Evolutionary conservation across 768 basidiomycete genomes (phyloP).

Genomic region (Calvatia gigantea): DNA sequence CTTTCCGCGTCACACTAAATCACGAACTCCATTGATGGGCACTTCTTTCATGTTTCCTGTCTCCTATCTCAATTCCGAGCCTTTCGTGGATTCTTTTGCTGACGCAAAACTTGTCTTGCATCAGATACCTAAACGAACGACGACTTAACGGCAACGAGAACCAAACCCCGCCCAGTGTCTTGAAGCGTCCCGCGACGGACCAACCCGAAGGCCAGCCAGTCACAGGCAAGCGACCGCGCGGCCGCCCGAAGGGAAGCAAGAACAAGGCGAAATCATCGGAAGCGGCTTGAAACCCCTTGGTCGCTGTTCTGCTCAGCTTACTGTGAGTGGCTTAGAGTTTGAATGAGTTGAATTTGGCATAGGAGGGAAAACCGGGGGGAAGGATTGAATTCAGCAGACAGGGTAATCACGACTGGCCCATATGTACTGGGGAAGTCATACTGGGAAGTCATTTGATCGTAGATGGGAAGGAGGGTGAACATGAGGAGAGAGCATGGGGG

Average conservation of each 20-base stretch:
- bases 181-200: conserved; percentile 26
- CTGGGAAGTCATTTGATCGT: conserved; percentile 1
- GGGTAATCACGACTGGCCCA: background rate
- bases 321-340: background rate
- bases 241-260: conserved; percentile 70
- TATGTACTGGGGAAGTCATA: background rate
- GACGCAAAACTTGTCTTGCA: background rate
- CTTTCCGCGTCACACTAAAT: background rate
- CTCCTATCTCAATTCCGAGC: background rate
- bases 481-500: conserved; percentile 4
- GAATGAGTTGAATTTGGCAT: background rate
- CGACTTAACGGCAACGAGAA: conserved; percentile 47
- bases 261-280: conserved; percentile 33
- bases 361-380: background rate
- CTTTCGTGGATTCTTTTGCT: background rate
- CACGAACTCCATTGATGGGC: background rate
- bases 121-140: conserved; percentile 62
- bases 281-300: background rate
- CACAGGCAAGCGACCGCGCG: conserved; percentile 52
- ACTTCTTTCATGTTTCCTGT: background rate
- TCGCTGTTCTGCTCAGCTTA: background rate
- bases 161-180: conserved; percentile 16
- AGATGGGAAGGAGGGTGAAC: background rate
- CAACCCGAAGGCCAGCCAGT: conserved; percentile 21
- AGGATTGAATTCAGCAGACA: background rate